Conservation (phyloP, 305 asterid genomes). For the Rubia tinctorum region DNA sequence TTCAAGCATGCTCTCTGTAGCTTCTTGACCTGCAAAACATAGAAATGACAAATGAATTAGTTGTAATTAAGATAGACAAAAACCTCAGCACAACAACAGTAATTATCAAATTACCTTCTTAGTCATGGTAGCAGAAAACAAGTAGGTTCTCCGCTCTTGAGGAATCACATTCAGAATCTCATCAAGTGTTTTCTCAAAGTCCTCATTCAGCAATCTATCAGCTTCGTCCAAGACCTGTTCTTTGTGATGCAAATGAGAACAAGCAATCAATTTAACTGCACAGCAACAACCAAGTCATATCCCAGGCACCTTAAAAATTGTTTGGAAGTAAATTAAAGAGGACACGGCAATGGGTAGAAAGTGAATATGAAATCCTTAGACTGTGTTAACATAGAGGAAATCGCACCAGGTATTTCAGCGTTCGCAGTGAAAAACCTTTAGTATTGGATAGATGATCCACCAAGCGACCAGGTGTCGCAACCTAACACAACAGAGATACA, state of each 20-base stretch:
- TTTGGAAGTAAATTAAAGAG: neutral
- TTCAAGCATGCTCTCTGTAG: constrained; percentile 87
- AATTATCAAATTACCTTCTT: constrained; percentile 51
- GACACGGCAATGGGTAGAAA: neutral
- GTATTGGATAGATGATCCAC: constrained; percentile 90
- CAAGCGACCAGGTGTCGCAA: constrained; percentile 98
- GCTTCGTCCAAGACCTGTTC: constrained; percentile 93
- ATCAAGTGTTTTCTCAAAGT: constrained; percentile 81
- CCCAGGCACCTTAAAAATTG: neutral
- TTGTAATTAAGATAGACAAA: neutral
- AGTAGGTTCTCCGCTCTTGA: constrained; percentile 70
- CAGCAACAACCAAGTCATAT: neutral
- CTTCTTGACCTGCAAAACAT: constrained; percentile 65
- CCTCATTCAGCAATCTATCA: constrained; percentile 87
- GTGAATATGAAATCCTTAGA: neutral
- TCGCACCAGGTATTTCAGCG: constrained; percentile 71
- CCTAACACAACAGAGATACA: constrained; percentile 35
- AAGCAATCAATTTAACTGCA: neutral
- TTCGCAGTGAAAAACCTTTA: constrained; percentile 83
- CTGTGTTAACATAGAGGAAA: neutral
- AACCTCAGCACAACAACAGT: neutral
- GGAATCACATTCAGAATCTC: constrained; percentile 72
- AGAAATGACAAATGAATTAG: neutral
- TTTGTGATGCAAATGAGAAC: constrained; percentile 2
- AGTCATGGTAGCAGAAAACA: constrained; percentile 98